Evolutionary conservation across 2,329 filamentous ascomycete species (phyloP).

Genomic region (Aaosphaeria pasadenensis): DNA sequence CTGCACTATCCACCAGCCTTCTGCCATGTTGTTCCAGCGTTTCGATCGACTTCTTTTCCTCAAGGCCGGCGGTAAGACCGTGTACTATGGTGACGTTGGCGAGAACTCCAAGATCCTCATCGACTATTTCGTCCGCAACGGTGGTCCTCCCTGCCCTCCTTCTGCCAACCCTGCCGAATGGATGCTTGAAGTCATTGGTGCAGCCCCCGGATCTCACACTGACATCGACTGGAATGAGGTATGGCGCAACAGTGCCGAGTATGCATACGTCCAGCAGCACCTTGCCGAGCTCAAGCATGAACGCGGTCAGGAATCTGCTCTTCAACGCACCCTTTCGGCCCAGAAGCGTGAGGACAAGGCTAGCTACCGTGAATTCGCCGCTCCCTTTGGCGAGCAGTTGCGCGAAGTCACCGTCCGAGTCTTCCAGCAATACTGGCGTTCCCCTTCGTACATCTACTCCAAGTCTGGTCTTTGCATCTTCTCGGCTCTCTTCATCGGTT

Average conservation of each 20-base stretch:
- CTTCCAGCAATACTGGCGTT: conserved; percentile 91
- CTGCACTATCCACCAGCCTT: conserved; percentile 98
- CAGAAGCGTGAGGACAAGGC: conserved; percentile 48
- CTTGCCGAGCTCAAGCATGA: conserved; percentile 45
- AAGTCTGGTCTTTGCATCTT: conserved; percentile 68
- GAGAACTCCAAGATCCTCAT: conserved; percentile 66
- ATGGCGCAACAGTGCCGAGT: conserved; percentile 50
- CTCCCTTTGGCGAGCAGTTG: conserved; percentile 68
- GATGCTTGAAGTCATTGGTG: conserved; percentile 63
- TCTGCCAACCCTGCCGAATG: conserved; percentile 79
- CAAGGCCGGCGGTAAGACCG: conserved; percentile 70
- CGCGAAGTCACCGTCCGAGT: conserved; percentile 67
- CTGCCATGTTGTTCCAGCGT: conserved; percentile 88
- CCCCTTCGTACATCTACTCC: conserved; percentile 83
- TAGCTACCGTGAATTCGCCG: conserved; percentile 75
- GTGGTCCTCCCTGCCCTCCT: conserved; percentile 61
- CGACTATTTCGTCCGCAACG: conserved; percentile 73
- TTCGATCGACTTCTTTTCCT: conserved; percentile 81
- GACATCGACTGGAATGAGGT: conserved; percentile 51
- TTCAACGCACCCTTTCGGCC: conserved; percentile 39
- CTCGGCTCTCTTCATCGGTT: conserved; percentile 73
- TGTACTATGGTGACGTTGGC: conserved; percentile 81
- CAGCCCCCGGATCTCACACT: conserved; percentile 48
- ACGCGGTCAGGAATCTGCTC: conserved; percentile 27
- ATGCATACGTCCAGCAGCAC: conserved; percentile 43